Evolutionary conservation across 257 asterid genomes (phyloP).

Genomic region (Phtheirospermum japonicum): DNA sequence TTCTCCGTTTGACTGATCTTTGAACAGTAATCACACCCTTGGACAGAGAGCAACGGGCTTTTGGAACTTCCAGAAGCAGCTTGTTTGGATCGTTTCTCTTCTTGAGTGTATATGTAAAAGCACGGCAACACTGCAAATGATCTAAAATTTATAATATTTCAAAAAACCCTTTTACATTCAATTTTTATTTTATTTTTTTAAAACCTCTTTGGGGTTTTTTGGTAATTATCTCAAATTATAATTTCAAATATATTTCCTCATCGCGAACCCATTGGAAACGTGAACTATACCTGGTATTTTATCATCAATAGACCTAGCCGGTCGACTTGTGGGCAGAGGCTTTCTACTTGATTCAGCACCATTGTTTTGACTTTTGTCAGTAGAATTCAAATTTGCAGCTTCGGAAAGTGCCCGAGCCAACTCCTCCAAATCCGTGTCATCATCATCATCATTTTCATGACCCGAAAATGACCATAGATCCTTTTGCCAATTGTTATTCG

Average conservation of each 20-base stretch:
- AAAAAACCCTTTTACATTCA: too few species aligned
- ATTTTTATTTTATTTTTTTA: too few species aligned
- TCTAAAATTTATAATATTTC: too few species aligned
- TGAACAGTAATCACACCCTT: slow-evolving; percentile 39
- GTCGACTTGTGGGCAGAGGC: slow-evolving; percentile 28
- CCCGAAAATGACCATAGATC: slow-evolving; percentile 50
- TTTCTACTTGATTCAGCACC: slow-evolving; percentile 34
- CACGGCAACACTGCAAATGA: slow-evolving; percentile 74
- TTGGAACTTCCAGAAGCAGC: slow-evolving; percentile 35
- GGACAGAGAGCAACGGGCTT: slow-evolving; percentile 26
- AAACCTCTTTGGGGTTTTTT: not conserved
- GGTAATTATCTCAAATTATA: not conserved
- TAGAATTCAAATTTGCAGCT: slow-evolving; percentile 48
- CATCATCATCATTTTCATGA: slow-evolving; percentile 38
- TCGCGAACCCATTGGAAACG: not conserved
- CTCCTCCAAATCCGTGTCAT: slow-evolving; percentile 63
- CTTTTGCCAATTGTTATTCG: slow-evolving; percentile 42
- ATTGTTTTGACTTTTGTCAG: slow-evolving; percentile 40
- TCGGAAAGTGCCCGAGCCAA: slow-evolving; percentile 73
- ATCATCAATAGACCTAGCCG: slow-evolving; percentile 43
- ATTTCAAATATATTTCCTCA: not conserved
- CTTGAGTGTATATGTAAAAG: slow-evolving; percentile 66
- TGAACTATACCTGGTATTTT: slow-evolving; percentile 50
- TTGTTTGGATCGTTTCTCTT: slow-evolving; percentile 50
- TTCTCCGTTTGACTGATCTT: slow-evolving; percentile 49